These are phyloP conservation scores for Pseudoperonospora humuli DNA, from an alignment of 352 stramenopile species.

Conservation along the genomic window DNA sequence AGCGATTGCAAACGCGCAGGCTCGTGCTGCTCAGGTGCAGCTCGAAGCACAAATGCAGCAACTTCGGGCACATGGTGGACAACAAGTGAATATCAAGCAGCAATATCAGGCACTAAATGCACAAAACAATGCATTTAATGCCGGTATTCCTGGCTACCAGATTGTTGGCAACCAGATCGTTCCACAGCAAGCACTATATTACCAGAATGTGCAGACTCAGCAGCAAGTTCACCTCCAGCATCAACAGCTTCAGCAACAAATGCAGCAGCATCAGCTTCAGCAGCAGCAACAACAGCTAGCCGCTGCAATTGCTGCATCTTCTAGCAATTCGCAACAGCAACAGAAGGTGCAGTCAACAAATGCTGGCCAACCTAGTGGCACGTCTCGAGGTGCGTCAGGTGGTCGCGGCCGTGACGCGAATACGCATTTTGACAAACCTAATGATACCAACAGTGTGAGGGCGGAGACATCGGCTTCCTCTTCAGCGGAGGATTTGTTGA, in stretches of 20 bases:
- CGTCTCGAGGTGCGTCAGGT: slow-evolving; percentile 24
- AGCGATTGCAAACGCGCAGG: slow-evolving; percentile 45
- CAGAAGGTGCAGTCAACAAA: slow-evolving; percentile 20
- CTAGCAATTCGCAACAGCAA: slow-evolving; percentile 27
- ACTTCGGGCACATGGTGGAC: slow-evolving; percentile 23
- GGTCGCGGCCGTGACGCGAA: slow-evolving; percentile 8
- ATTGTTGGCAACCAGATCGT: slow-evolving; percentile 57
- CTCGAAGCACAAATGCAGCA: slow-evolving; percentile 43
- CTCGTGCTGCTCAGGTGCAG: slow-evolving; percentile 35
- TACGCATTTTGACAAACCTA: slow-evolving; percentile 18
- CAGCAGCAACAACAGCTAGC: slow-evolving; percentile 40
- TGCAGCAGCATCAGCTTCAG: slow-evolving; percentile 33
- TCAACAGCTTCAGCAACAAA: slow-evolving; percentile 40
- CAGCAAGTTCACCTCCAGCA: slow-evolving; percentile 38
- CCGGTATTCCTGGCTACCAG: slow-evolving; percentile 50
- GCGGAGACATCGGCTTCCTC: slow-evolving; percentile 13
- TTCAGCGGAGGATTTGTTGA: slow-evolving; percentile 30
- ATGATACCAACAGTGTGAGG: slow-evolving; percentile 26
- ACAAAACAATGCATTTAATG: slow-evolving; percentile 36
- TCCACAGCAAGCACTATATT: slow-evolving; percentile 51
- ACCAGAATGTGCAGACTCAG: slow-evolving; percentile 36
- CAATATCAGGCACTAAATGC: slow-evolving; percentile 49
- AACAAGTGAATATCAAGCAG: slow-evolving; percentile 45
- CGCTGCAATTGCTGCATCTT: slow-evolving; percentile 28
- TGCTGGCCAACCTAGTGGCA: slow-evolving; percentile 6